Base-by-base conservation (phyloP, 2,329 filamentous ascomycete species). In the Phialemoniopsis sp. region DNA sequence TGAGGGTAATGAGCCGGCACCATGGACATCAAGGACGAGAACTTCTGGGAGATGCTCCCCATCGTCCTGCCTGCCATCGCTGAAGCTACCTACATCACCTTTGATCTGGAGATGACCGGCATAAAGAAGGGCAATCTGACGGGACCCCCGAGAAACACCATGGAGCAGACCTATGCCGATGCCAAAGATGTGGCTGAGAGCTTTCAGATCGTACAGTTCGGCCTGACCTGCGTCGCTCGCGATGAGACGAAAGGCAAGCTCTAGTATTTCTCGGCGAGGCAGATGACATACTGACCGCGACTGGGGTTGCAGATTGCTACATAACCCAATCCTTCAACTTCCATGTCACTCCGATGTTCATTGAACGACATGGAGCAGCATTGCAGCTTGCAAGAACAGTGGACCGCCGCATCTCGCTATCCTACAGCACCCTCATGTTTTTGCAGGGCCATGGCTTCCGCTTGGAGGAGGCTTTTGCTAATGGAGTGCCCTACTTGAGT, bases 31-130 rank as follows among this genome's bases (percentile, higher is more conserved):
- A 30, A 53, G 17, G 28, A 16, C 5, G 8, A 17, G 4, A 58
- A 52, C 30, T 63, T 59, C 40, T 60, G 53, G 51, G 13, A 26
- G 4, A 17, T 43, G 7, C 46, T 68, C 8, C 56, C 59, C 0
- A 13, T 6, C 3, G 48, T 67, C 5, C 39, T 67, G 2, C 26
- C 52, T 0, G 45, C 50, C 3, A 57, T 64, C 7, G 42, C 54
- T 7, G 40, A 46, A 9, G 54, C 60, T 1, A 44, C 54, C 1
- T 63, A 56, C 39, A 51, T 63, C 1, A 47, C 58, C 7, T 47
- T 68, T 5, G 62, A 66, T 36, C 35, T 66, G 29, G 63, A 66
- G 47, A 66, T 66, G 60, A 57, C 53, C 2, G 63, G 63, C 5
- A 56, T 64, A n/a, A 41, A 40, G 8, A 30, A 39, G 41, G n/a